Conservation (phyloP, 495 filamentous ascomycete genomes). For the Trichodelitschia bisporula region DNA sequence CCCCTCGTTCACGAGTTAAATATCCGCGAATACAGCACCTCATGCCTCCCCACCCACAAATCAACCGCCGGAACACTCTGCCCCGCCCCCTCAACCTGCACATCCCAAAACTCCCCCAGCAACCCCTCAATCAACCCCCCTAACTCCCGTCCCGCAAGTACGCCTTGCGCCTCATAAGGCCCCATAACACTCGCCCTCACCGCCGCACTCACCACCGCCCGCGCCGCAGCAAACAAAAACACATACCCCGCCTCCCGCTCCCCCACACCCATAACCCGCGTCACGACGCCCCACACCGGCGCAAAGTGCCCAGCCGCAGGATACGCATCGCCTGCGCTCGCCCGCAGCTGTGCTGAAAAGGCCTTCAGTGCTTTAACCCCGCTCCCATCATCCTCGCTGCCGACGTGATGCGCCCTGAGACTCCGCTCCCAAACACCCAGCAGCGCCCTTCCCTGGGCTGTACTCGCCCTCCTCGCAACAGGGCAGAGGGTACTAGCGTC, state of each 20-base stretch:
- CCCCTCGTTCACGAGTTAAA: slow-evolving; percentile 43
- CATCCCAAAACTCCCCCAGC: slow-evolving; percentile 35
- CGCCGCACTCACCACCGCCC: slow-evolving; percentile 68
- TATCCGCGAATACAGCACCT: slow-evolving; percentile 84
- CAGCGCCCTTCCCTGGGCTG: slow-evolving; percentile 66
- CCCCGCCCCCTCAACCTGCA: slow-evolving; percentile 52
- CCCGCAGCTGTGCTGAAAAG: slow-evolving; percentile 5
- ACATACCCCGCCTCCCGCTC: slow-evolving; percentile 50
- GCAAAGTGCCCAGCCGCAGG: slow-evolving; percentile 38
- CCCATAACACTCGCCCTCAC: slow-evolving; percentile 76
- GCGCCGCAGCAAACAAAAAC: slow-evolving; percentile 70
- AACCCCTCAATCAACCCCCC: slow-evolving; percentile 34
- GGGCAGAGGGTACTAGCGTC: slow-evolving; percentile 73
- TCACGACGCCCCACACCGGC: slow-evolving; percentile 57
- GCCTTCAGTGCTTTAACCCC: slow-evolving; percentile 2
- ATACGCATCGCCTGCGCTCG: background rate
- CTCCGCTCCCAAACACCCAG: slow-evolving; percentile 75
- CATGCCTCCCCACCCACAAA: slow-evolving; percentile 85
- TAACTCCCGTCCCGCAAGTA: slow-evolving; percentile 43
- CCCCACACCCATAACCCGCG: slow-evolving; percentile 32
- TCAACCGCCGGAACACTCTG: slow-evolving; percentile 73
- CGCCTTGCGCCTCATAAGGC: slow-evolving; percentile 72
- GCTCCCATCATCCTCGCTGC: background rate
- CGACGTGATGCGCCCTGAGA: slow-evolving; percentile 20
- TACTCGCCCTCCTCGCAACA: slow-evolving; percentile 62